A percentile compares a stretch with the other conserved stretches of the same genome.
Conservation (phyloP, 345 rosid species). For the Turritis glabra region DNA sequence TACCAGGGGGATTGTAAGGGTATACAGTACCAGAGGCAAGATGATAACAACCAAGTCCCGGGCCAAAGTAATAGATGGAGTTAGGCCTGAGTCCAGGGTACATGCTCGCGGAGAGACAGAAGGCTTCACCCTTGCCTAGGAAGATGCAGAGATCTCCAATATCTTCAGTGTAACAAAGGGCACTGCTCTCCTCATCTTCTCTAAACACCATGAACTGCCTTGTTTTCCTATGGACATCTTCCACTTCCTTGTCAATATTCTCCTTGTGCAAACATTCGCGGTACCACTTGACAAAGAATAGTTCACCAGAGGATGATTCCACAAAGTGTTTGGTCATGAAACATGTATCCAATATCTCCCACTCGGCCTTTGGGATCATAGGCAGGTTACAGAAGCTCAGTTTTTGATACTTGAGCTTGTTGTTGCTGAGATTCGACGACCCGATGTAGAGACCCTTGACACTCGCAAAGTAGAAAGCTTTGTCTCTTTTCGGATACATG, state of each 20-base stretch:
- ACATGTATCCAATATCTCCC: slow-evolving; percentile 18
- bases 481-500: slow-evolving; percentile 18
- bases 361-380: background rate
- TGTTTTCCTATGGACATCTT: background rate
- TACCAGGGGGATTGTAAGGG: background rate
- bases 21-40: background rate
- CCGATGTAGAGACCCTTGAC: slow-evolving; percentile 11
- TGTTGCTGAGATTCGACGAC: background rate
- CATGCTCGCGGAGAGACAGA: slow-evolving; percentile 8
- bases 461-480: slow-evolving; percentile 1
- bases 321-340: slow-evolving; percentile 13
- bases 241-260: background rate
- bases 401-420: background rate
- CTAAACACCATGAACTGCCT: slow-evolving; percentile 20
- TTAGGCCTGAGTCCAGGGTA: slow-evolving; percentile 13
- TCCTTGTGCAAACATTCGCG: background rate
- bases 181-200: slow-evolving; percentile 13
- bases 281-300: slow-evolving; percentile 16
- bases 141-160: slow-evolving; percentile 30
- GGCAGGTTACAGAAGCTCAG: slow-evolving; percentile 1
- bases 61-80: slow-evolving; percentile 11
- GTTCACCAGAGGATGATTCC: slow-evolving; percentile 20
- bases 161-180: slow-evolving; percentile 21
- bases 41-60: background rate
- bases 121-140: slow-evolving; percentile 17